Conservation (phyloP, 352 stramenopile genomes). For the Globisporangium mamillatum region DNA sequence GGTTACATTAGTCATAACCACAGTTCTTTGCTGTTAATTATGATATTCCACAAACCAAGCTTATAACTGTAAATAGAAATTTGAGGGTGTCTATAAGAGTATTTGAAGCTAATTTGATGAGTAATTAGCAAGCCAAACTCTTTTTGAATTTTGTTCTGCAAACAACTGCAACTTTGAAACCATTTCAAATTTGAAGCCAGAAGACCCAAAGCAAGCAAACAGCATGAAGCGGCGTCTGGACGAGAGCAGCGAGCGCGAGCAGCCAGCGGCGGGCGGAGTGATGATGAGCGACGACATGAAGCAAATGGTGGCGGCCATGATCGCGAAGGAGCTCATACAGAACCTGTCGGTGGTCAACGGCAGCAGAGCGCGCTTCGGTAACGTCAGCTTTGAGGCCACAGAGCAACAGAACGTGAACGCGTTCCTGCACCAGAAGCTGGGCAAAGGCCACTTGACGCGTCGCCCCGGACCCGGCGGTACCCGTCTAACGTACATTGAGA, state of each 20-base stretch:
- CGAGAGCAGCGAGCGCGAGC: constrained; percentile 16
- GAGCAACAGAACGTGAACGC: constrained; percentile 60
- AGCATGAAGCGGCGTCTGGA: constrained; percentile 45
- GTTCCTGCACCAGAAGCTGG: constrained; percentile 84
- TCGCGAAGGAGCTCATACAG: constrained; percentile 36
- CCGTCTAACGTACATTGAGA: constrained; percentile 86
- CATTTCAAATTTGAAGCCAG: not conserved
- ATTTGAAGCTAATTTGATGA: not conserved
- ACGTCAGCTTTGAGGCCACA: constrained; percentile 40
- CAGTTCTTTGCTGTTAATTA: not conserved
- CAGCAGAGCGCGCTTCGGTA: constrained; percentile 45
- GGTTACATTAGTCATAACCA: not conserved
- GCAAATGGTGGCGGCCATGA: constrained; percentile 34
- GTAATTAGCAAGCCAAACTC: not conserved
- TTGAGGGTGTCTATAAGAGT: not conserved
- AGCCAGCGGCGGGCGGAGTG: not conserved
- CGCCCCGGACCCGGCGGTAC: constrained; percentile 66
- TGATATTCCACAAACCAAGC: not conserved
- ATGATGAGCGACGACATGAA: constrained; percentile 31
- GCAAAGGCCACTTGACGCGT: constrained; percentile 65
- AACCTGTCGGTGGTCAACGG: not conserved
- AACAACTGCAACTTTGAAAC: constrained; percentile 5
- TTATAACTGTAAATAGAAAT: not conserved
- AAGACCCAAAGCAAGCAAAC: not conserved
- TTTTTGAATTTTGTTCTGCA: not conserved